Evolutionary conservation across 345 rosid genomes (phyloP).

Genomic region (Euphorbia lathyris): DNA sequence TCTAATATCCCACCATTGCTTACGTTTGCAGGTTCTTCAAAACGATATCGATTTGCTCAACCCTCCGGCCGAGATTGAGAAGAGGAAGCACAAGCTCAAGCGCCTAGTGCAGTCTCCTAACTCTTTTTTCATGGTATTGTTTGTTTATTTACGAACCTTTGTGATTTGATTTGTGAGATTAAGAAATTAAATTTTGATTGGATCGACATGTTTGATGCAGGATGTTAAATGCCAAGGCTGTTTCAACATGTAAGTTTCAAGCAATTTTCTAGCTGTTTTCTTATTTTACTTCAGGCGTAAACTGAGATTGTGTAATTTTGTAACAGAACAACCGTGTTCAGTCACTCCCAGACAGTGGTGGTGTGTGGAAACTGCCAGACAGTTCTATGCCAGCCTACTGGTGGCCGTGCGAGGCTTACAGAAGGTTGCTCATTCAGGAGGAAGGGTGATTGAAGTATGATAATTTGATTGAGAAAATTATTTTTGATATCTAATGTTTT

Average conservation of each 20-base stretch:
- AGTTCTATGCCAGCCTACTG: no score
- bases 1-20: not conserved
- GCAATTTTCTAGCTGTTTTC: not conserved
- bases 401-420: constrained; percentile 19
- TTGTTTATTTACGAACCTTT: not conserved
- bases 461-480: no score
- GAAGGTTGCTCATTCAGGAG: constrained; percentile 20
- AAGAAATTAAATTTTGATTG: no score
- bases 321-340: constrained; percentile 17
- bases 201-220: not conserved
- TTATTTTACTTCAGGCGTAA: not conserved
- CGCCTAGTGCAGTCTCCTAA: constrained; percentile 19
- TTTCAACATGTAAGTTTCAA: constrained; percentile 18
- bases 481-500: not conserved
- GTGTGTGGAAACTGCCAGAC: constrained; percentile 23
- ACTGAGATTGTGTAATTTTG: not conserved
- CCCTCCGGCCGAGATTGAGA: constrained; percentile 17
- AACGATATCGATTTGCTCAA: constrained; percentile 18
- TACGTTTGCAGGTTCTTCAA: constrained; percentile 15
- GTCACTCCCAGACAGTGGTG: constrained; percentile 21
- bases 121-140: constrained; percentile 17
- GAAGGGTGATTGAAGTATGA: constrained; percentile 5
- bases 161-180: not conserved
- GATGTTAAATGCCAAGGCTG: constrained; percentile 24
- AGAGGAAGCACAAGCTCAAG: constrained; percentile 26